phyloP scores from a whole-genome alignment of 257 asterid genomes.

The Orobanche coerulescens region DNA sequence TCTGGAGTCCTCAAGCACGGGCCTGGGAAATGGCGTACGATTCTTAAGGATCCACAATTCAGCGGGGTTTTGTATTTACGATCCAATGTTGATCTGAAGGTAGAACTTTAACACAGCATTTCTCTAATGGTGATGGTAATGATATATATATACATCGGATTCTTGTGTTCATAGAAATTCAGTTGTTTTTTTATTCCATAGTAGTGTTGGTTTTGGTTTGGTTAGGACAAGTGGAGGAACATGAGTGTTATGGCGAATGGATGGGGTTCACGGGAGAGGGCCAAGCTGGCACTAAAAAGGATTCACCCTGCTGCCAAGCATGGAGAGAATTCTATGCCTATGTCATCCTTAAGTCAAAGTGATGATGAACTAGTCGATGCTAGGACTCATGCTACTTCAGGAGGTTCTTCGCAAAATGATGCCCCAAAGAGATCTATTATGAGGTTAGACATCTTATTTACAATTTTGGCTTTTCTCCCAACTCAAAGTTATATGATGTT shows the following conservation, averaged over 20 bases:
- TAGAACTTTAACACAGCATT: slow-evolving; percentile 20
- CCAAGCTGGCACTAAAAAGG: slow-evolving; percentile 66
- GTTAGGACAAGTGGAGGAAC: slow-evolving; percentile 97
- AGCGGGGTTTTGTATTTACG: slow-evolving; percentile 69
- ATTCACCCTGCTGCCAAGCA: slow-evolving; percentile 46
- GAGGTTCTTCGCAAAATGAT: slow-evolving; percentile 63
- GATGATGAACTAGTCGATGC: slow-evolving; percentile 64
- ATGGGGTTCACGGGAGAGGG: slow-evolving; percentile 85
- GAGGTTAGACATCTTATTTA: slow-evolving; percentile 43
- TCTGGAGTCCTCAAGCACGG: slow-evolving; percentile 96
- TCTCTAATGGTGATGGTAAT: background rate
- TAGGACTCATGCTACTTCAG: slow-evolving; percentile 48
- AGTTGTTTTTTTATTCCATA: slow-evolving; percentile 20
- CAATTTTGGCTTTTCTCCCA: slow-evolving; percentile 11
- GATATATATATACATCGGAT: background rate
- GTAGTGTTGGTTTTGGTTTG: slow-evolving; percentile 12
- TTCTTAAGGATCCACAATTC: slow-evolving; percentile 86
- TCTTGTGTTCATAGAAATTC: background rate
- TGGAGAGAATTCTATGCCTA: slow-evolving; percentile 55
- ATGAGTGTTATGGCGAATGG: slow-evolving; percentile 96
- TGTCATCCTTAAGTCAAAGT: slow-evolving; percentile 41
- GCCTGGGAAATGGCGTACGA: slow-evolving; percentile 95
- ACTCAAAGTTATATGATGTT: background rate
- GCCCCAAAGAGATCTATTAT: slow-evolving; percentile 73
- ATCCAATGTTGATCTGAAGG: slow-evolving; percentile 98